Evolutionary conservation across 164 flowering plant species (phyloP).

Genomic region (Stephania cephalantha): DNA sequence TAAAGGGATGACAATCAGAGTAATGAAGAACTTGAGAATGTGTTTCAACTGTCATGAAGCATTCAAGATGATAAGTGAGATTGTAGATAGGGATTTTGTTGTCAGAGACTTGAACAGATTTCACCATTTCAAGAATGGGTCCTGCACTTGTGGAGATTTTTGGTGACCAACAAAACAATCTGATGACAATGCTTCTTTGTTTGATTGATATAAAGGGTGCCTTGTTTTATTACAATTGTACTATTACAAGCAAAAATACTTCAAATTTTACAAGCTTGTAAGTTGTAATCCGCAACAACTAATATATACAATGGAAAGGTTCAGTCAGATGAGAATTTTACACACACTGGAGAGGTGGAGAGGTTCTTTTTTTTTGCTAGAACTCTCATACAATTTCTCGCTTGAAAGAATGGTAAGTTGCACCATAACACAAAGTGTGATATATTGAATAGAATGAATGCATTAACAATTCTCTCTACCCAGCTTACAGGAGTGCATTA

Average conservation of each 20-base stretch:
- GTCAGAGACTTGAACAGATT: constrained; percentile 71
- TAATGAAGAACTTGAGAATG: constrained; percentile 72
- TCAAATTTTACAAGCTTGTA: not conserved
- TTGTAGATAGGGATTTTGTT: constrained; percentile 45
- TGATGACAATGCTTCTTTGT: too few relatives aligned
- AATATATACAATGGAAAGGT: not conserved
- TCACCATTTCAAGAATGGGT: constrained; percentile 55
- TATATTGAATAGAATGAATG: not conserved
- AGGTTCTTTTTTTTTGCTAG: too few relatives aligned
- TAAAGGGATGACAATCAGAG: constrained; percentile 42
- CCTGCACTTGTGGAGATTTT: constrained; percentile 49
- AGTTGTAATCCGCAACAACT: not conserved
- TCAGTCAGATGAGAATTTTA: too few relatives aligned
- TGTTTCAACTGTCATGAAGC: constrained; percentile 60
- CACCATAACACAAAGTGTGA: not conserved
- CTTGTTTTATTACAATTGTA: not conserved
- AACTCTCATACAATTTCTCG: not conserved
- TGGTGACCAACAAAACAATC: constrained; percentile 33
- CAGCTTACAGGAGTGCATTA: not conserved
- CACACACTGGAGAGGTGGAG: too few relatives aligned
- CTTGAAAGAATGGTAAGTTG: not conserved
- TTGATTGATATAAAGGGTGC: too few relatives aligned
- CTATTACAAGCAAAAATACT: not conserved
- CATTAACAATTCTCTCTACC: not conserved
- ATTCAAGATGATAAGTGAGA: constrained; percentile 52